Conservation (phyloP, 345 rosid genomes). For the Eutrema yunnanense region DNA sequence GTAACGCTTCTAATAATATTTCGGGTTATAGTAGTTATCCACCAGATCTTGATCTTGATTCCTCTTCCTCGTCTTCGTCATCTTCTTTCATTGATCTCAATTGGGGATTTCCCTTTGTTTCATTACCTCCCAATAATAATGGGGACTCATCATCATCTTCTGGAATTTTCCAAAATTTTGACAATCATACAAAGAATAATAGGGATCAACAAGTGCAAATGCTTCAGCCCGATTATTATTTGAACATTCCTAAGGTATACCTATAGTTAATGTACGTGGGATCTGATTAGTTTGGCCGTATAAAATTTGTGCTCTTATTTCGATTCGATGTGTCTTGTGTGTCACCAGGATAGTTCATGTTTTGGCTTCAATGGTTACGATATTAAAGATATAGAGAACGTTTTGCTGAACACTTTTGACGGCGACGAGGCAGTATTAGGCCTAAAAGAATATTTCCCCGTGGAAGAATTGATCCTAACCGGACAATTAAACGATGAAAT, state of each 20-base stretch:
- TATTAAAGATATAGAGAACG: conserved; percentile 8
- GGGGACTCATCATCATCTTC: not conserved
- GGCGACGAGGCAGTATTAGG: not conserved
- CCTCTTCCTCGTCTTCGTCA: not conserved
- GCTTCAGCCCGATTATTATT: not conserved
- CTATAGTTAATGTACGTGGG: not conserved
- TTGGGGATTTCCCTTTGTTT: not conserved
- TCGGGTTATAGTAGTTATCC: not conserved
- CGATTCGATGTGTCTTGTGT: not conserved
- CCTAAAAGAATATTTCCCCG: not conserved
- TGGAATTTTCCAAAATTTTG: not conserved
- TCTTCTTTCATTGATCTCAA: not conserved
- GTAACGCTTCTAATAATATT: not conserved
- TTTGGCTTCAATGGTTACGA: not conserved
- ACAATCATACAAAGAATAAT: not conserved
- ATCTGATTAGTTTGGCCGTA: not conserved
- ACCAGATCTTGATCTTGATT: conserved; percentile 6
- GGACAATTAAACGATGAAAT: not conserved
- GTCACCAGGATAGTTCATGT: conserved; percentile 16
- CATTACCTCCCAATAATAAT: not conserved
- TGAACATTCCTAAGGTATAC: conserved; percentile 8
- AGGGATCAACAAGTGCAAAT: not conserved
- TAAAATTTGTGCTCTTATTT: not conserved
- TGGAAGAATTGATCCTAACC: not conserved
- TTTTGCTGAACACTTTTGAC: not conserved